Conservation (phyloP, 495 filamentous ascomycete genomes). For the Aspergillus carlsbadensis region DNA sequence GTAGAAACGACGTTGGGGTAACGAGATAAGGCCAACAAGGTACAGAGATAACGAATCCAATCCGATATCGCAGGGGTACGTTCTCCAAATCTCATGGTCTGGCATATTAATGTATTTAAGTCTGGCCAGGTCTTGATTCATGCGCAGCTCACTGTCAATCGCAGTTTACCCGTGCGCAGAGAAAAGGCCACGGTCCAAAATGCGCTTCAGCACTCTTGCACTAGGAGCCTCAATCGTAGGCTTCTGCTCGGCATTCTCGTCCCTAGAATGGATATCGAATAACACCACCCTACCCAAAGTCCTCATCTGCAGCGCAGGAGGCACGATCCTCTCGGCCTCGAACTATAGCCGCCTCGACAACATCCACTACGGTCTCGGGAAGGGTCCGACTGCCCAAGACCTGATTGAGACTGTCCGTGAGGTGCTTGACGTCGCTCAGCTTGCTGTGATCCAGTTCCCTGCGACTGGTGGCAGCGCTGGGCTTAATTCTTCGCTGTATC, state of each 20-base stretch:
- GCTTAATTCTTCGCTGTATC: background rate
- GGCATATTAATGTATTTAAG: no score
- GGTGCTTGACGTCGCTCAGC: constrained; percentile 1
- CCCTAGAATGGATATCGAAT: background rate
- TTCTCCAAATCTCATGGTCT: no score
- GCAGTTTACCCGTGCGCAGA: no score
- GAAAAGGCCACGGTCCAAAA: no score
- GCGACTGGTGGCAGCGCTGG: background rate
- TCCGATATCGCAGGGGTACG: no score
- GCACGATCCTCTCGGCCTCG: background rate
- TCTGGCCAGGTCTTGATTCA: no score
- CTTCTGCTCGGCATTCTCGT: background rate
- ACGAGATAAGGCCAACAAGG: no score
- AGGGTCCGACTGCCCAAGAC: background rate
- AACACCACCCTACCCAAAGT: constrained; percentile 1
- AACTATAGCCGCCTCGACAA: background rate
- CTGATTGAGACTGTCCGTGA: background rate
- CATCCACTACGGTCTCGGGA: background rate
- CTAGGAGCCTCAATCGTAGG: background rate
- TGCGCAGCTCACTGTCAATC: no score
- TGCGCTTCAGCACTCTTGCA: background rate
- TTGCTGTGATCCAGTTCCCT: background rate
- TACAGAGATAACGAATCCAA: no score
- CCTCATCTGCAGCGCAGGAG: background rate
- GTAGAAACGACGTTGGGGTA: no score